phyloP scores from a whole-genome alignment of 148 eudicot species.

The Chenopodium album region DNA sequence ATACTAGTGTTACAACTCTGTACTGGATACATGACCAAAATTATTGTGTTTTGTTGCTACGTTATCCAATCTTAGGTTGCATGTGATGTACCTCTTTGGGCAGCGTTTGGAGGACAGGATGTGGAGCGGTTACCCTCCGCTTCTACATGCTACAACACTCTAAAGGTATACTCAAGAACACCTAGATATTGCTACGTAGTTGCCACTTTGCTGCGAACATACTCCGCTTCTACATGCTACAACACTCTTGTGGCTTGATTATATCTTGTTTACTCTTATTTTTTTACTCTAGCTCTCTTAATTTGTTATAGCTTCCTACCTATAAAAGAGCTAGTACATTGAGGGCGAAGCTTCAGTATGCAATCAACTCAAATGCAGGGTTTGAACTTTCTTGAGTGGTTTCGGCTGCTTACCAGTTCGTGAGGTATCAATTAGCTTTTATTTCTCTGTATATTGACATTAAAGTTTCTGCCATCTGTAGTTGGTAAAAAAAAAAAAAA shows the following conservation, averaged over 20 bases:
- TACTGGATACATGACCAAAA: background rate
- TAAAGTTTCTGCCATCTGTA: constrained; percentile 1
- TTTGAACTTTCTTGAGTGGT: constrained; percentile 78
- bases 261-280: constrained; percentile 11
- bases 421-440: constrained; percentile 19
- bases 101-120: constrained; percentile 92
- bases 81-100: constrained; percentile 91
- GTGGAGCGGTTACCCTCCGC: constrained; percentile 99
- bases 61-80: constrained; percentile 49
- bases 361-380: constrained; percentile 96
- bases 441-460: background rate
- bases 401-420: constrained; percentile 14
- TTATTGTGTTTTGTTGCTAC: background rate
- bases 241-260: background rate
- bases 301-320: constrained; percentile 75
- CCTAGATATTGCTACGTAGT: background rate
- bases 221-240: too few relatives aligned
- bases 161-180: constrained; percentile 57
- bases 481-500: background rate
- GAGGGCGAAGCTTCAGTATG: constrained; percentile 88
- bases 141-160: constrained; percentile 96
- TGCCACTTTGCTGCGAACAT: background rate
- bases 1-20: background rate
- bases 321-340: constrained; percentile 84
- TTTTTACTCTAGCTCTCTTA: constrained; percentile 14